Evolutionary conservation across 495 filamentous ascomycete genomes (phyloP), one percentile per base, ranked within the genome.

Genomic region (Penicillium dipodomyicola): DNA sequence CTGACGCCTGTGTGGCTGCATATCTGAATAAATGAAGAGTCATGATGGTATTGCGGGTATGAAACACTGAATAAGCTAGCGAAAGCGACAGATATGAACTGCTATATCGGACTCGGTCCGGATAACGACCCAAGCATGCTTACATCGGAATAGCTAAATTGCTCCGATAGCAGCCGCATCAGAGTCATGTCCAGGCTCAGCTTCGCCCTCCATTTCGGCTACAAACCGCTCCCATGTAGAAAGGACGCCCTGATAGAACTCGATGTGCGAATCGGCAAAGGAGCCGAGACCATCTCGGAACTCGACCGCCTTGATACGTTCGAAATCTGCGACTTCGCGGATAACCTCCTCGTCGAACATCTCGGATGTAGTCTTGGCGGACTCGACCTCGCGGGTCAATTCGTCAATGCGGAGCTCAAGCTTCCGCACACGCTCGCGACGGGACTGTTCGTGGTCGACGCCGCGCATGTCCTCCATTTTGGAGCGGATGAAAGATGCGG

Each of bases 381-480:
- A 81, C 67, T 97, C 94, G 1, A 94, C 91, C 67, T 93, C 95
- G 15, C 84, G 77, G 29, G 90, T 95, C 42, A 98, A 77, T 68
- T 92, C 87, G 63, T 95, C 89, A 60, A 97, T 96, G 56, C 87
- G 85, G 32, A 97, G 79, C 74, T 97, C 94, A 6, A 97, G 80
- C 75, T 93, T 96, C 15, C 94, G 82, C 35, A 91, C 79, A 22
- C 92, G 83, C 59, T 98, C 92, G 5, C 90, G 84, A 1, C 91
- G 87, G 14, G 85, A 84, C 65, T 93, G 90, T 70, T 97, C 94
- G 67, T 98, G 94, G 70, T 98, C 94, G 5, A 98, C 92, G 12
- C 94, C 95, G 14, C 94, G 85, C 66, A 96, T 91, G 67, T 98
- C 94, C 68, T 98, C 94, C 72, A 98, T 88, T 73, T 97, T 98